Base-by-base conservation (phyloP, 2,329 filamentous ascomycete genomes). In the Paracamarosporium sp. region DNA sequence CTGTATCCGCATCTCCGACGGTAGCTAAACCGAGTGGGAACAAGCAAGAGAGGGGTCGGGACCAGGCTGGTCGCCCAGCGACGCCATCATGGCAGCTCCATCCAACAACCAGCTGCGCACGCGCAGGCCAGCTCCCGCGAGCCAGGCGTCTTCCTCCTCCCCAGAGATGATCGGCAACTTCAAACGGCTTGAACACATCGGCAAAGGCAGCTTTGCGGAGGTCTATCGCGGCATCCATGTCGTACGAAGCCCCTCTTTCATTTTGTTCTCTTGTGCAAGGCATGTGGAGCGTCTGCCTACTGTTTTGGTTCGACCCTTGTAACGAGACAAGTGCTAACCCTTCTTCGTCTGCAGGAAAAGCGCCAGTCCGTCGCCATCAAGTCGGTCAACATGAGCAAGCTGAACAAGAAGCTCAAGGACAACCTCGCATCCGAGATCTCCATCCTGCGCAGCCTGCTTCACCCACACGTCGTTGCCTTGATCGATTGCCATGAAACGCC, bases 161-260 rank as follows among this genome's bases (percentile, higher is more conserved):
- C 47, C 68, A 11, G 73, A 75, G 55, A 65, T 79, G 44, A 83
- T 95, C 69, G 92, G 93, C 66, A 88, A 90, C 71, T 97, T 96
- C 78, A 85, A 86, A 69, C 88, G 94, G 71, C 87, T 93, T 68
- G 88, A 90, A 67, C 92, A 97, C 80, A 97, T 98, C 75, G 95
- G 95, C 63, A 95, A 95, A 80, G 95, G 95, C 62, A 98, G 95
- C 81, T 99, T 98, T 82, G 95, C 95, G 65, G 93, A 93, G 66
- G 95, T 99, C 65, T 98, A 95, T 77, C 87, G 90, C 75, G 93
- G 91, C 63, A 88, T 88, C 68, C 91, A 96, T 79, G 90, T 90
- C 80, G 93, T 96, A 81, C 79, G 88, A 80, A 54, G 33, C 57
- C 56, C 33, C 30, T 57, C 28, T 25, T 40, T 33, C 35, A 40